Evolutionary conservation across 2,329 filamentous ascomycete species (phyloP).

Genomic region (Colletotrichum cereale): DNA sequence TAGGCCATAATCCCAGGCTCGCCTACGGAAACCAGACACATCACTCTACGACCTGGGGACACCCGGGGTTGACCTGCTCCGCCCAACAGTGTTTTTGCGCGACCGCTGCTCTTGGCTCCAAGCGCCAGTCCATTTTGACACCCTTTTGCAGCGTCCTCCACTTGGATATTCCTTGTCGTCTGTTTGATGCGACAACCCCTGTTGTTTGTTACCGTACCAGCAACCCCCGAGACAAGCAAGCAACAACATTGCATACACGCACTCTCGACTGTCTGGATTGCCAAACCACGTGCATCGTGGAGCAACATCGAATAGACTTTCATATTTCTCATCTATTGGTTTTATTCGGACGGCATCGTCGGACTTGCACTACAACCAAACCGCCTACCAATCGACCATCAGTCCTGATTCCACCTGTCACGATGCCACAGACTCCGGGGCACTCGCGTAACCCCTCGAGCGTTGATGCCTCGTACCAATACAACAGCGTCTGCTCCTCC

Average conservation of each 20-base stretch:
- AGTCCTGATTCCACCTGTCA: slow-evolving; percentile 16
- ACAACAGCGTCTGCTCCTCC: slow-evolving; percentile 56
- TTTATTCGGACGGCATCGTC: slow-evolving; percentile 9
- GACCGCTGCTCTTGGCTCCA: slow-evolving; percentile 8
- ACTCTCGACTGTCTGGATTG: slow-evolving; percentile 12
- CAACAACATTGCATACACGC: slow-evolving; percentile 29
- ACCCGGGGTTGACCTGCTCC: slow-evolving; percentile 13
- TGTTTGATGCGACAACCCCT: slow-evolving; percentile 43
- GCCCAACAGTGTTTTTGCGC: slow-evolving; percentile 19
- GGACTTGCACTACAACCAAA: background rate
- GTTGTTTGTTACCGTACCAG: slow-evolving; percentile 41
- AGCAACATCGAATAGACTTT: slow-evolving; percentile 20
- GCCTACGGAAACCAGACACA: background rate
- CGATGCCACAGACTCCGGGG: slow-evolving; percentile 66
- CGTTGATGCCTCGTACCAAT: slow-evolving; percentile 57
- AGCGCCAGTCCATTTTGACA: background rate
- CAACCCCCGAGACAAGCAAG: slow-evolving; percentile 37
- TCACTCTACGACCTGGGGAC: background rate
- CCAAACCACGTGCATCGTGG: slow-evolving; percentile 22
- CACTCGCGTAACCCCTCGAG: slow-evolving; percentile 71
- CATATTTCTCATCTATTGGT: slow-evolving; percentile 3
- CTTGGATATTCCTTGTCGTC: slow-evolving; percentile 34
- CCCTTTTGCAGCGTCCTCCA: slow-evolving; percentile 9
- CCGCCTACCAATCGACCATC: slow-evolving; percentile 3
- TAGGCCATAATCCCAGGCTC: slow-evolving; percentile 11